A percentile compares a stretch with the other conserved stretches of the same genome.
Evolutionary conservation across 495 filamentous ascomycete species (phyloP).

Genomic region (Neurospora intermedia): DNA sequence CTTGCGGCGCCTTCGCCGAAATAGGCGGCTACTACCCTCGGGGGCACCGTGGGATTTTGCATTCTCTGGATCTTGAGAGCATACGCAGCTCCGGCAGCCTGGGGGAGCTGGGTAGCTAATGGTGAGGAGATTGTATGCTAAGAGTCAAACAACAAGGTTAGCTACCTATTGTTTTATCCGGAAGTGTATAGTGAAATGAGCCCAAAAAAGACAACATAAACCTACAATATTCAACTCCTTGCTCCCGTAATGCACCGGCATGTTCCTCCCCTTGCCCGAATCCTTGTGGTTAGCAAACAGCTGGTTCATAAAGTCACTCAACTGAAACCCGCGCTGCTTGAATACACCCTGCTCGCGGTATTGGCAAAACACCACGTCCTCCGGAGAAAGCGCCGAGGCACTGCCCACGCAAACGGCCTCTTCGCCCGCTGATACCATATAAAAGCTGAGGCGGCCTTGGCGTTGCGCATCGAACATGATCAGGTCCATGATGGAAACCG

Average conservation of each 20-base stretch:
- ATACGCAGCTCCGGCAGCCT: conserved; percentile 89
- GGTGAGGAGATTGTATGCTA: conserved; percentile 91
- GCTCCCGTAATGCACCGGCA: conserved; percentile 96
- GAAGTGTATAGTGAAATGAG: no score
- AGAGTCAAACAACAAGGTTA: conserved; percentile 2
- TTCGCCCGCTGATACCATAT: conserved; percentile 95
- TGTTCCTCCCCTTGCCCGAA: conserved; percentile 74
- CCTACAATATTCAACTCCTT: conserved; percentile 65
- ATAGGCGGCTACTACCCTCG: conserved; percentile 74
- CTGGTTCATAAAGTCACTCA: conserved; percentile 89
- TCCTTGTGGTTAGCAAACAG: conserved; percentile 85
- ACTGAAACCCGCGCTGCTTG: conserved; percentile 76
- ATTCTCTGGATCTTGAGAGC: conserved; percentile 78
- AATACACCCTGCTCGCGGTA: conserved; percentile 92
- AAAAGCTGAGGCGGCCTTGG: conserved; percentile 82
- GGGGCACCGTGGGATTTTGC: conserved; percentile 52
- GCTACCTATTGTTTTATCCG: no score
- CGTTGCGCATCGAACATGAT: conserved; percentile 85
- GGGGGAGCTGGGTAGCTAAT: conserved; percentile 89
- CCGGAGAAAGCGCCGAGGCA: conserved; percentile 65
- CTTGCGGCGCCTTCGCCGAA: conserved; percentile 97
- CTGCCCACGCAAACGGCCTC: conserved; percentile 88
- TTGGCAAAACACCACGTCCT: conserved; percentile 88
- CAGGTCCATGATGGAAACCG: conserved; percentile 85
- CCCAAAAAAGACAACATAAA: no score